A percentile compares a stretch with the other conserved stretches of the same genome.
These are phyloP conservation scores for Ramaria rubella DNA, from an alignment of 768 basidiomycete species.

Conservation along the genomic window DNA sequence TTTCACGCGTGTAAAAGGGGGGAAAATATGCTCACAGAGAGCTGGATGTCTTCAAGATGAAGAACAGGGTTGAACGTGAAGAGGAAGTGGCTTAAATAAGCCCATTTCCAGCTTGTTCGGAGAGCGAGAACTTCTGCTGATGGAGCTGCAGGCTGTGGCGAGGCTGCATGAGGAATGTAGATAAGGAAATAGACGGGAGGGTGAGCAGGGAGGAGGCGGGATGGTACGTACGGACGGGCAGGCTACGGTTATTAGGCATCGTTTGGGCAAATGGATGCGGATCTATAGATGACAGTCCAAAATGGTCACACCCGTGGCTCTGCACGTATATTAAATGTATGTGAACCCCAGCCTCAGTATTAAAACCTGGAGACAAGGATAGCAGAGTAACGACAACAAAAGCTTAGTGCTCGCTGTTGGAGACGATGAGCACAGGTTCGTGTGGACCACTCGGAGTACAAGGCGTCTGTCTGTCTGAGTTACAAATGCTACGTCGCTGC, in stretches of 20 bases:
- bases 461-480: slow-evolving; percentile 12
- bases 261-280: slow-evolving; percentile 9
- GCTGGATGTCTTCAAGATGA: slow-evolving; percentile 60
- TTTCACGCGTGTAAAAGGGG: neutral
- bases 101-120: slow-evolving; percentile 87
- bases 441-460: neutral
- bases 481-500: slow-evolving; percentile 2
- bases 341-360: neutral
- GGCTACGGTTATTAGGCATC: slow-evolving; percentile 4
- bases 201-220: neutral
- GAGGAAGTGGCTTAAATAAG: slow-evolving; percentile 86
- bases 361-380: neutral
- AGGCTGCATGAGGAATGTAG: neutral
- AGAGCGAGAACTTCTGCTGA: slow-evolving; percentile 37
- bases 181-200: neutral
- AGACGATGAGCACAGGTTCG: slow-evolving; percentile 4
- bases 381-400: neutral
- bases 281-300: neutral
- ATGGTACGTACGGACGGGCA: slow-evolving; percentile 1
- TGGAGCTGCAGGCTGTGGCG: slow-evolving; percentile 21
- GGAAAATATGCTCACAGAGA: slow-evolving; percentile 40
- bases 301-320: neutral
- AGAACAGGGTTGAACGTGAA: slow-evolving; percentile 75
- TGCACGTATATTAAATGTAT: neutral
- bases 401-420: neutral